Evolutionary conservation across 2,329 filamentous ascomycete species (phyloP), one percentile per base, ranked within the genome.

Genomic region (Diaporthe sp.): DNA sequence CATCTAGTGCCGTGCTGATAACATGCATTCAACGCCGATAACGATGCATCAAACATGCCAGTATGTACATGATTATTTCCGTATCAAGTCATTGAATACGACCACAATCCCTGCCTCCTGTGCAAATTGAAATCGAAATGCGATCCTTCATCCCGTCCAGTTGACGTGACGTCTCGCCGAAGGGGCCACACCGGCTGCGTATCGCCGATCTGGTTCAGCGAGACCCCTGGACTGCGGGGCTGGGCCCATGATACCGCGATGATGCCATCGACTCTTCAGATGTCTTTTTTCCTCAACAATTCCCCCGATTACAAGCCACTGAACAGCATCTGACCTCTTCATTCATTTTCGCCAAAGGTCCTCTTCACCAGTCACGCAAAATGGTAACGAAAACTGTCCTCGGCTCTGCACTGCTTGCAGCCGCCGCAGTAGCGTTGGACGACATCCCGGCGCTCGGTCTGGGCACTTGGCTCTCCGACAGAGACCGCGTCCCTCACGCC

Each of bases 381-480:
- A 76, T 76, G 75, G 63, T 53, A 7, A 12, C 53, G 49, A 76
- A 12, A 31, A 58, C 17, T 2, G 37, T 57, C 22, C 68, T 75
- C 12, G 17, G 39, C 37, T 8, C 63, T n/a, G 71, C 63, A 20
- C 49, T 76, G 51, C 31, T 75, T 44, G 75, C 68, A 39, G 63
- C 68, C 9, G 51, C 37, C n/a, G 61, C 55, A 8, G n/a, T 37
- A 20, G 75, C 75, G 10, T 34, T 76, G 20, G 25, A 75, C 6
- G 76, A 76, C 37, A 76, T 77, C 37, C 76, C 76, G 17, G 31
- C 74, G 2, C 72, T 77, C 34, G 76, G 76, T 20, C 53, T 77
- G 60, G 76, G 76, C 15, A 77, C 76, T 17, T 77, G 76, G 76
- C 75, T 76, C 13, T 76, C 76, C 3, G 74, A 77, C 28, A 71